These are phyloP conservation scores for Microsporum canis DNA, from an alignment of 2,329 filamentous ascomycete genomes.

Conservation along the genomic window DNA sequence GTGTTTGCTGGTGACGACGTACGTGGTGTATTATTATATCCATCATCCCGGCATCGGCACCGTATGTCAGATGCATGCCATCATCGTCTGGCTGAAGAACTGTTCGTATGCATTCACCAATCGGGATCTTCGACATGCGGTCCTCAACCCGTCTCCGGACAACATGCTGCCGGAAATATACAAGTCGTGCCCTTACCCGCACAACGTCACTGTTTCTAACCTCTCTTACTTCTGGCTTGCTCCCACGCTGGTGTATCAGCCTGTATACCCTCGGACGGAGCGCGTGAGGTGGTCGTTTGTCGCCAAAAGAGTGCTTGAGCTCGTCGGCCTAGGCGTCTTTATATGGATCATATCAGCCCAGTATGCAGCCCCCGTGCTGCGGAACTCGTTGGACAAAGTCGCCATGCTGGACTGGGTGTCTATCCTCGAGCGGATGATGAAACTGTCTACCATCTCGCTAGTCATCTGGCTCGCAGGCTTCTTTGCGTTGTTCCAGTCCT, in stretches of 20 bases:
- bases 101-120: slow-evolving; percentile 96
- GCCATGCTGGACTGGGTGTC: slow-evolving; percentile 65
- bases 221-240: slow-evolving; percentile 97
- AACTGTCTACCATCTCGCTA: slow-evolving; percentile 86
- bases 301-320: slow-evolving; percentile 66
- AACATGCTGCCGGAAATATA: slow-evolving; percentile 72
- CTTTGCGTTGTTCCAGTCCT: slow-evolving; percentile 90
- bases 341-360: slow-evolving; percentile 94
- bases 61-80: slow-evolving; percentile 76
- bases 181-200: slow-evolving; percentile 69
- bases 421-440: slow-evolving; percentile 82
- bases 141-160: slow-evolving; percentile 62
- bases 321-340: slow-evolving; percentile 66
- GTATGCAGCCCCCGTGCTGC: slow-evolving; percentile 80
- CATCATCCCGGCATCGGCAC: slow-evolving; percentile 91
- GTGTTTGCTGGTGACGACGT: slow-evolving; percentile 68
- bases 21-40: slow-evolving; percentile 80
- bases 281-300: slow-evolving; percentile 82
- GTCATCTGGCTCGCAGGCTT: slow-evolving; percentile 97
- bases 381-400: slow-evolving; percentile 83
- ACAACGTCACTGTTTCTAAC: slow-evolving; percentile 80
- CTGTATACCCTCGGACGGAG: slow-evolving; percentile 77
- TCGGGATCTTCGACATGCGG: slow-evolving; percentile 82
- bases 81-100: slow-evolving; percentile 93
- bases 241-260: slow-evolving; percentile 91